Percentiles rank a stretch among this genome's conserved stretches.
phyloP scores from a whole-genome alignment of 2,329 filamentous ascomycete species.

The Zopfia rhizophila region DNA sequence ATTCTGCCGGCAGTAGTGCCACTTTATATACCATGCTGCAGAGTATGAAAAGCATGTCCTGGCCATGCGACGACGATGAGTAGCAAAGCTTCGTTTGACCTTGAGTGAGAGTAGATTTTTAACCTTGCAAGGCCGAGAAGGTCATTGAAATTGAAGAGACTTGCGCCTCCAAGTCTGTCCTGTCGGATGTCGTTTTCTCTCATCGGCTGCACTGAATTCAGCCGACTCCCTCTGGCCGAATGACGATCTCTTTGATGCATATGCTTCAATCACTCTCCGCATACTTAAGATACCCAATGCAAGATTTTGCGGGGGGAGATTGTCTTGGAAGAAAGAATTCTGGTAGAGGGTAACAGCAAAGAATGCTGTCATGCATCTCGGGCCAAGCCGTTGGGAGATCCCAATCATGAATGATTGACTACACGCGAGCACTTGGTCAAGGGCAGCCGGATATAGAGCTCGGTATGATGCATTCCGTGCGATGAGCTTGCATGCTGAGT shows the following conservation, averaged over 20 bases:
- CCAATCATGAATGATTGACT: constrained; percentile 3
- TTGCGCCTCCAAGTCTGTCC: too few relatives aligned
- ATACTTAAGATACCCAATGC: constrained; percentile 22
- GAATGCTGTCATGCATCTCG: constrained; percentile 4
- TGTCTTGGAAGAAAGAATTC: constrained; percentile 15
- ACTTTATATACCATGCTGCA: constrained; percentile 30
- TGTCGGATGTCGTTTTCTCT: constrained; percentile 8
- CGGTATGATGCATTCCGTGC: constrained; percentile 8
- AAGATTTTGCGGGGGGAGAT: constrained; percentile 33
- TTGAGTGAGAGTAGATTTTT: constrained; percentile 20
- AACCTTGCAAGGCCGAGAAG: constrained; percentile 7
- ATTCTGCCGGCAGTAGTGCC: constrained; percentile 38
- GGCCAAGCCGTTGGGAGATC: constrained; percentile 18
- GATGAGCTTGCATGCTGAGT: constrained; percentile 3
- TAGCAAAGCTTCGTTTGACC: constrained; percentile 19
- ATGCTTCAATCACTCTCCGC: constrained; percentile 11
- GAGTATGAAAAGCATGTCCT: constrained; percentile 13
- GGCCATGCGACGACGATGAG: constrained; percentile 1
- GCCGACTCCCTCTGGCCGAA: constrained; percentile 5
- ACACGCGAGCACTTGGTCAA: constrained; percentile 14
- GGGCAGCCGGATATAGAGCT: constrained; percentile 1
- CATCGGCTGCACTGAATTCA: neutral
- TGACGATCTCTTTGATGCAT: constrained; percentile 14
- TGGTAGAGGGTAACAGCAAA: constrained; percentile 22
- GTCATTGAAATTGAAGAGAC: too few relatives aligned